phyloP scores from a whole-genome alignment of 805 yeast genomes.

The Tetrapisispora taiwanensis region DNA sequence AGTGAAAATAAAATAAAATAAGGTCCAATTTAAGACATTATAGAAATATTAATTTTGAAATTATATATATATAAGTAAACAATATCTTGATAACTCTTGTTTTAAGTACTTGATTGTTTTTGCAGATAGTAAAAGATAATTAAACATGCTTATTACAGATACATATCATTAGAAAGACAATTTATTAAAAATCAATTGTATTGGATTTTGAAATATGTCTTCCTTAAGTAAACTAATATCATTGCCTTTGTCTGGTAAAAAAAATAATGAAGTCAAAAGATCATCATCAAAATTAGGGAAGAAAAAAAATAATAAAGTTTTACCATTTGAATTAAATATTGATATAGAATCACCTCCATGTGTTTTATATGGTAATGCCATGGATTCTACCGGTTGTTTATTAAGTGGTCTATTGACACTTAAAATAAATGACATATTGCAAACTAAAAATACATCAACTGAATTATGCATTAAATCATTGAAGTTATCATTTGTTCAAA shows the following conservation, averaged over 20 bases:
- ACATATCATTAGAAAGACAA: too few species aligned
- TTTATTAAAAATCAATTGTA: too few species aligned
- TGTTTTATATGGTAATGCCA: slow-evolving; percentile 68
- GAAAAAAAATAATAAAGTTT: slow-evolving; percentile 2
- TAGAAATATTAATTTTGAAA: too few species aligned
- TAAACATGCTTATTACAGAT: too few species aligned
- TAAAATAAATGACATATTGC: slow-evolving; percentile 30
- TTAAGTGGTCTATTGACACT: slow-evolving; percentile 69
- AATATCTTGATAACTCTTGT: too few species aligned
- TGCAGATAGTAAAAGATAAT: too few species aligned
- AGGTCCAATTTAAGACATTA: too few species aligned
- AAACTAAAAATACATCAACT: not conserved
- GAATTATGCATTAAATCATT: slow-evolving; percentile 44
- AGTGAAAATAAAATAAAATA: too few species aligned
- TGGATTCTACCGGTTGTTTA: slow-evolving; percentile 76
- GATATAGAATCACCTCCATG: slow-evolving; percentile 86
- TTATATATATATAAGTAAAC: too few species aligned
- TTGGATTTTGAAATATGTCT: too few species aligned
- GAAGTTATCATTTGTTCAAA: slow-evolving; percentile 61
- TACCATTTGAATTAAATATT: slow-evolving; percentile 42
- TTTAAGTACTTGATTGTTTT: too few species aligned
- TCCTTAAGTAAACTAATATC: not conserved
- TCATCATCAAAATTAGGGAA: not conserved
- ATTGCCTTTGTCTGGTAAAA: not conserved
- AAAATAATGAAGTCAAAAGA: not conserved